Evolutionary conservation across 1,139 yeast species (phyloP).

Genomic region (Yamadazyma siamensis): DNA sequence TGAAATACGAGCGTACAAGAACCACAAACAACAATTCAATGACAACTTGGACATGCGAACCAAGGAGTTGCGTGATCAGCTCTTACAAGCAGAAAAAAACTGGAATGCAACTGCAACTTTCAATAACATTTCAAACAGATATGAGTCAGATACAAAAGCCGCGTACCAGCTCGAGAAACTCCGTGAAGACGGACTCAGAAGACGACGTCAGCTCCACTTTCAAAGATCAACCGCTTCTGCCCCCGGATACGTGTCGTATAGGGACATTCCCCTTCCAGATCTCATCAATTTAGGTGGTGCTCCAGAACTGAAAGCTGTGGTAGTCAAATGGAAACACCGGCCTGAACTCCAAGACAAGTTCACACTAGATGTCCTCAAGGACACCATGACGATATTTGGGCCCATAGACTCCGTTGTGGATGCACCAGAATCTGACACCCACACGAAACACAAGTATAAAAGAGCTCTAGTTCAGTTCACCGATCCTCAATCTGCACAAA

Average conservation of each 20-base stretch:
- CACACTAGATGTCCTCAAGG: slow-evolving; percentile 26
- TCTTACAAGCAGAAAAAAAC: slow-evolving; percentile 27
- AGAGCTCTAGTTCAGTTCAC: slow-evolving; percentile 35
- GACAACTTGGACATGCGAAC: slow-evolving; percentile 24
- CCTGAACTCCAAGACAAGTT: slow-evolving; percentile 31
- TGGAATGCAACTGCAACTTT: slow-evolving; percentile 6
- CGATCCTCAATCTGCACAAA: slow-evolving; percentile 20
- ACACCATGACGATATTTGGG: slow-evolving; percentile 50
- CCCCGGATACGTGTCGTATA: slow-evolving; percentile 18
- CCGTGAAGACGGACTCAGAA: slow-evolving; percentile 27
- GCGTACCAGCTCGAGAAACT: slow-evolving; percentile 21
- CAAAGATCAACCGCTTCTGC: slow-evolving; percentile 2
- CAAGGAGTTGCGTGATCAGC: slow-evolving; percentile 30
- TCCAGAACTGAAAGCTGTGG: slow-evolving; percentile 6
- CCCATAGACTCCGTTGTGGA: slow-evolving; percentile 20
- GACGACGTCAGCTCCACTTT: slow-evolving; percentile 15
- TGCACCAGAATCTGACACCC: no score
- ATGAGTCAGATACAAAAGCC: slow-evolving; percentile 1
- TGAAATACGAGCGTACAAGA: slow-evolving; percentile 18
- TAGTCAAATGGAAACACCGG: slow-evolving; percentile 45
- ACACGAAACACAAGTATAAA: slow-evolving; percentile 34
- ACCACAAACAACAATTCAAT: slow-evolving; percentile 11
- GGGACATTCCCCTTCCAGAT: slow-evolving; percentile 14
- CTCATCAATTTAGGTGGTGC: background rate
- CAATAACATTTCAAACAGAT: slow-evolving; percentile 4